Conservation (phyloP, 768 basidiomycete species). For the Suillus lakei region DNA sequence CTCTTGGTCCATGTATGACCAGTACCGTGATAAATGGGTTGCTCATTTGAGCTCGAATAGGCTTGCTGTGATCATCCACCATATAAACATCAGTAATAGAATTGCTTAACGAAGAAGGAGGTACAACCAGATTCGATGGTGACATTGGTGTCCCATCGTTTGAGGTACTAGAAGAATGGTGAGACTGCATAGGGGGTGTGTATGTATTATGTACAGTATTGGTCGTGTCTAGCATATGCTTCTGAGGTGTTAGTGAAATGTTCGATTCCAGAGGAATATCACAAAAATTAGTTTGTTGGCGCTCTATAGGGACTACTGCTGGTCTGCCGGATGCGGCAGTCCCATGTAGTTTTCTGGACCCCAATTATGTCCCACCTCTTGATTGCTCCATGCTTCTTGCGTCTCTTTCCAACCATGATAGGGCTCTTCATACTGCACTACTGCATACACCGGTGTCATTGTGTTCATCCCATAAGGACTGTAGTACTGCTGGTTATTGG, state of each 20-base stretch:
- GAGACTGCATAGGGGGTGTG: no score
- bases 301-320: neutral
- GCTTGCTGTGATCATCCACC: slow-evolving; percentile 5
- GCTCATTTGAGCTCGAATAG: neutral
- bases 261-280: no score
- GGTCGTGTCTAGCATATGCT: no score
- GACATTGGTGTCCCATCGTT: no score
- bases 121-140: no score
- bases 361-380: neutral
- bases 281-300: no score
- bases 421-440: no score
- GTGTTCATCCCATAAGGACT: neutral
- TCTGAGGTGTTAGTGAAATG: no score
- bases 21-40: neutral
- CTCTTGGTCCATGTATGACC: slow-evolving; percentile 18
- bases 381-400: neutral
- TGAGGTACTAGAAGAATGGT: no score
- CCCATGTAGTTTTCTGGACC: neutral
- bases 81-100: slow-evolving; percentile 6
- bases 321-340: neutral
- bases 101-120: neutral
- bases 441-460: no score
- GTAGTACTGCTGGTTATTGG: neutral
- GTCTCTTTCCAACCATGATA: no score
- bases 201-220: no score